Evolutionary conservation across 257 asterid genomes (phyloP).

Genomic region (Paulownia fortunei): DNA sequence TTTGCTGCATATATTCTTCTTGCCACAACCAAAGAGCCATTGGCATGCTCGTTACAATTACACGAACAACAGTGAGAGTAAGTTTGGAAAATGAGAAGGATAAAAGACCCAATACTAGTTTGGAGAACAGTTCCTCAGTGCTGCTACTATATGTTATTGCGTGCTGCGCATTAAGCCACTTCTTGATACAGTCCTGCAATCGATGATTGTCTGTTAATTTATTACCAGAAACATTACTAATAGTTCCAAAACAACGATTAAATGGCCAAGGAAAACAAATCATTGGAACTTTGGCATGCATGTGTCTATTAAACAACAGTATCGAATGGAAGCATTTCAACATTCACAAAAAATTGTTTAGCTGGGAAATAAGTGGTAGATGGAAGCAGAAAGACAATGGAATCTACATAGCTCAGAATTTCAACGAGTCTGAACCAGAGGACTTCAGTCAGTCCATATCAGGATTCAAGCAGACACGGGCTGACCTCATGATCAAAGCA

Average conservation of each 20-base stretch:
- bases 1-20: constrained; percentile 31
- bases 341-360: too few relatives aligned
- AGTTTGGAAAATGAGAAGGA: constrained; percentile 38
- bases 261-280: too few relatives aligned
- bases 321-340: too few relatives aligned
- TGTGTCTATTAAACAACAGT: too few relatives aligned
- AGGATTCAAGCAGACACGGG: too few relatives aligned
- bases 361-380: too few relatives aligned
- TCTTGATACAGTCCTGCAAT: constrained; percentile 73
- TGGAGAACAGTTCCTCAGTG: constrained; percentile 40
- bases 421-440: too few relatives aligned
- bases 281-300: too few relatives aligned
- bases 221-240: background rate
- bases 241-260: background rate
- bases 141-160: constrained; percentile 57
- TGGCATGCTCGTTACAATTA: constrained; percentile 72
- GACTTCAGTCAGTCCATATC: too few relatives aligned
- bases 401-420: too few relatives aligned
- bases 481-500: background rate
- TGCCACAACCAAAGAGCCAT: constrained; percentile 60
- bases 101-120: constrained; percentile 40
- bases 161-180: constrained; percentile 76
- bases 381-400: too few relatives aligned
- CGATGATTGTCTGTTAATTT: background rate
- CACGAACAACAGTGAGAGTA: constrained; percentile 58